Percentiles rank a stretch among this genome's conserved stretches.
Evolutionary conservation across 768 basidiomycete genomes (phyloP).

Genomic region (Mycena epipterygia): DNA sequence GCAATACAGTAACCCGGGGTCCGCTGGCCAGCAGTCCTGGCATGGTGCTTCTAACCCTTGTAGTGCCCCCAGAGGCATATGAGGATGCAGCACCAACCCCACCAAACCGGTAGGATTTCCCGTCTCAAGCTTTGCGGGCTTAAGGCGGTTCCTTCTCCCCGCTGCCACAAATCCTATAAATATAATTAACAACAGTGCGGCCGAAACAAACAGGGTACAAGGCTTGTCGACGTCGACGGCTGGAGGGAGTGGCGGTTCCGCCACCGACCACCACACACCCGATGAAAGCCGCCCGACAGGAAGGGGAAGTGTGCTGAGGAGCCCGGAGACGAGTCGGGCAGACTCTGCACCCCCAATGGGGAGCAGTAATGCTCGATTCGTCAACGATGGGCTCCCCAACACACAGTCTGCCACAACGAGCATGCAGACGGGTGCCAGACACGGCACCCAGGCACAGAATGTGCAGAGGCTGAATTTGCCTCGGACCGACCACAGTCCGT

Average conservation of each 20-base stretch:
- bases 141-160: background rate
- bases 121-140: background rate
- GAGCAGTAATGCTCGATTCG: background rate
- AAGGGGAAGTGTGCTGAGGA: slow-evolving; percentile 1
- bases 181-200: background rate
- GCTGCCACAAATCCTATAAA: background rate
- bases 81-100: background rate
- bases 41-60: background rate
- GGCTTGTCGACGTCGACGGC: background rate
- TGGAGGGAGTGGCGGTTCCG: slow-evolving; percentile 24
- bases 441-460: background rate
- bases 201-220: background rate
- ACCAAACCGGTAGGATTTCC: slow-evolving; percentile 7
- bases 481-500: background rate
- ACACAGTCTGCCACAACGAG: background rate
- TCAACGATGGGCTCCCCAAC: slow-evolving; percentile 1
- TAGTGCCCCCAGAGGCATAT: background rate
- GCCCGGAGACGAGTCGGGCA: slow-evolving; percentile 9
- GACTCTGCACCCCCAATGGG: background rate
- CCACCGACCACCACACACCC: slow-evolving; percentile 12
- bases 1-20: slow-evolving; percentile 24
- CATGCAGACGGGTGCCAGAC: background rate
- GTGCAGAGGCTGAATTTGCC: background rate
- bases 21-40: slow-evolving; percentile 32
- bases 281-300: slow-evolving; percentile 3